phyloP scores from a whole-genome alignment of 345 rosid species.

The Hibiscus trionum region DNA sequence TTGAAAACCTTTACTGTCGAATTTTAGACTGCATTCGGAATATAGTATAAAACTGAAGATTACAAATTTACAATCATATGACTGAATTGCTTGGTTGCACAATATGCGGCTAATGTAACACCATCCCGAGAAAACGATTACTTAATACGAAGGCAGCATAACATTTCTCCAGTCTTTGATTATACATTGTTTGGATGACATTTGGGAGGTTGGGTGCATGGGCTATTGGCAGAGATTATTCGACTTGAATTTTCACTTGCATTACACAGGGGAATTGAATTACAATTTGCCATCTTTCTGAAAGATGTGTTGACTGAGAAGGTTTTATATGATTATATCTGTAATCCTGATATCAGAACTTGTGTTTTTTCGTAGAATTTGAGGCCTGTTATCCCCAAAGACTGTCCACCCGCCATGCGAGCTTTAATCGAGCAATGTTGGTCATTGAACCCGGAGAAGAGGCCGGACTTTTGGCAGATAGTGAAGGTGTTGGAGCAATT shows the following conservation, averaged over 20 bases:
- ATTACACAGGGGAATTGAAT: neutral
- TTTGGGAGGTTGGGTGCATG: neutral
- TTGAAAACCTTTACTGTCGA: neutral
- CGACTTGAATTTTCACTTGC: neutral
- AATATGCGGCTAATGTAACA: neutral
- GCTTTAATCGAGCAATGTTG: conserved; percentile 92
- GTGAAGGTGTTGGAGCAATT: conserved; percentile 87
- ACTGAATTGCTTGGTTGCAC: neutral
- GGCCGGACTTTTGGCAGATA: conserved; percentile 94
- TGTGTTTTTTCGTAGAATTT: conserved; percentile 39
- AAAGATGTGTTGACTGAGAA: neutral
- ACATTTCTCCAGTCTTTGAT: too few species aligned
- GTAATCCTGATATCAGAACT: conserved; percentile 1
- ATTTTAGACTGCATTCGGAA: neutral
- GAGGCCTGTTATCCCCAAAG: conserved; percentile 68
- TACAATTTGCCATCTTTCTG: neutral
- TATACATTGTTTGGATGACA: too few species aligned
- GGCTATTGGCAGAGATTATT: neutral
- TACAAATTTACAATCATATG: neutral
- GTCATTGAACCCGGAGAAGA: conserved; percentile 76
- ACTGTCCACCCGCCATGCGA: conserved; percentile 69
- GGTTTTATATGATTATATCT: neutral
- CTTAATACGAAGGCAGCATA: neutral
- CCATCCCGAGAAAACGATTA: neutral
- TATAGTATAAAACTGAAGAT: neutral